Percentiles rank a stretch among this genome's conserved stretches.
These are phyloP conservation scores for Xylariales sp. DNA, from an alignment of 2,329 filamentous ascomycete species.

Conservation along the genomic window DNA sequence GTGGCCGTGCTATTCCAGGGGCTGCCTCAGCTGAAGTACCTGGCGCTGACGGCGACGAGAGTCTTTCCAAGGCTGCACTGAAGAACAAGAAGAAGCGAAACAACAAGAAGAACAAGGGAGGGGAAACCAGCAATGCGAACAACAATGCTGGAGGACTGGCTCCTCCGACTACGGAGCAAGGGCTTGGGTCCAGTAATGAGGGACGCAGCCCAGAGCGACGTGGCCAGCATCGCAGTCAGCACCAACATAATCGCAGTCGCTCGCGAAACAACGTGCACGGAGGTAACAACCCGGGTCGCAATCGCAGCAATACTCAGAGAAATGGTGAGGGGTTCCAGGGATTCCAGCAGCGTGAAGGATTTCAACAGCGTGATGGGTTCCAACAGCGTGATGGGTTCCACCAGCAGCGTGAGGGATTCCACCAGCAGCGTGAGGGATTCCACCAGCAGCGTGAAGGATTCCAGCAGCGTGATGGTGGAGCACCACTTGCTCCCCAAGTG, in stretches of 20 bases:
- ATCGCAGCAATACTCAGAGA: conserved; percentile 46
- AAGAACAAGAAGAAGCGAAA: conserved; percentile 99
- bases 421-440: no score
- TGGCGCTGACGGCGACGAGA: conserved; percentile 62
- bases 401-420: no score
- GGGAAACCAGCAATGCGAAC: conserved; percentile 49
- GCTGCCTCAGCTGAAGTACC: conserved; percentile 61
- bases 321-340: conserved; percentile 28
- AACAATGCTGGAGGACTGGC: conserved; percentile 39
- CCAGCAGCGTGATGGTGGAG: conserved; percentile 22
- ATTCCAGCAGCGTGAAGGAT: no score
- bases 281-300: conserved; percentile 41
- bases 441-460: no score
- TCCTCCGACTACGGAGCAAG: conserved; percentile 38
- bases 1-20: conserved; percentile 60
- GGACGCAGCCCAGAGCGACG: conserved; percentile 65
- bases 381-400: conserved; percentile 23
- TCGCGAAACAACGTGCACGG: conserved; percentile 46
- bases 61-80: conserved; percentile 73
- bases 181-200: conserved; percentile 43
- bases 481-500: conserved; percentile 21
- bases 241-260: conserved; percentile 45
- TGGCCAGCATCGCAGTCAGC: conserved; percentile 49
- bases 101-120: conserved; percentile 81
- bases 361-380: no score